These are phyloP conservation scores for Epicoccum nigrum DNA, from an alignment of 2,329 filamentous ascomycete genomes.

Conservation along the genomic window DNA sequence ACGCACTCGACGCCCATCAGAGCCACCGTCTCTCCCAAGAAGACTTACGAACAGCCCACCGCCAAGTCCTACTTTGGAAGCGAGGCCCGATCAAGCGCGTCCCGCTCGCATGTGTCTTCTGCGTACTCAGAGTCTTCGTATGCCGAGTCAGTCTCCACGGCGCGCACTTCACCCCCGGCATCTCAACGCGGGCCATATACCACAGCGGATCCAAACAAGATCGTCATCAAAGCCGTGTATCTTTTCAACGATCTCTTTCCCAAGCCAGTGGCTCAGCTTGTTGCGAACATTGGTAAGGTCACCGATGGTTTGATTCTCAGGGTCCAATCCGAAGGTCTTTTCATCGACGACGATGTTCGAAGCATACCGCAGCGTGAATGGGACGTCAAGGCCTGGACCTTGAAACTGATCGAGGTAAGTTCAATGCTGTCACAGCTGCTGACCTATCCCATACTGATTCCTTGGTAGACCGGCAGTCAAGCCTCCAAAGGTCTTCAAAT, in stretches of 20 bases:
- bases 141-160: conserved; percentile 81
- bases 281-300: conserved; percentile 82
- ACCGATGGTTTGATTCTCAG: conserved; percentile 91
- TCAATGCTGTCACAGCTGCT: background rate
- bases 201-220: conserved; percentile 92
- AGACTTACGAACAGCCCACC: conserved; percentile 55
- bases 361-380: conserved; percentile 94
- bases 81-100: conserved; percentile 35
- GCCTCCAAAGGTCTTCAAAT: conserved; percentile 57
- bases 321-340: conserved; percentile 91
- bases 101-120: conserved; percentile 47
- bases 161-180: conserved; percentile 81
- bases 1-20: conserved; percentile 49
- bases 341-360: conserved; percentile 95
- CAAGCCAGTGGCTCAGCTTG: conserved; percentile 87
- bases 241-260: conserved; percentile 88
- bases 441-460: conserved; percentile 18
- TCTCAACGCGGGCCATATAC: conserved; percentile 79
- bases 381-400: conserved; percentile 98
- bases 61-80: conserved; percentile 66
- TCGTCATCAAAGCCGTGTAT: conserved; percentile 92
- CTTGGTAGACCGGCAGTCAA: conserved; percentile 50
- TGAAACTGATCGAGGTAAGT: conserved; percentile 79
- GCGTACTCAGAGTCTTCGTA: conserved; percentile 85
- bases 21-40: conserved; percentile 48